Percentiles rank a stretch among this genome's conserved stretches.
Conservation (phyloP, 495 filamentous ascomycete species). For the Lasiosphaeria miniovina region DNA sequence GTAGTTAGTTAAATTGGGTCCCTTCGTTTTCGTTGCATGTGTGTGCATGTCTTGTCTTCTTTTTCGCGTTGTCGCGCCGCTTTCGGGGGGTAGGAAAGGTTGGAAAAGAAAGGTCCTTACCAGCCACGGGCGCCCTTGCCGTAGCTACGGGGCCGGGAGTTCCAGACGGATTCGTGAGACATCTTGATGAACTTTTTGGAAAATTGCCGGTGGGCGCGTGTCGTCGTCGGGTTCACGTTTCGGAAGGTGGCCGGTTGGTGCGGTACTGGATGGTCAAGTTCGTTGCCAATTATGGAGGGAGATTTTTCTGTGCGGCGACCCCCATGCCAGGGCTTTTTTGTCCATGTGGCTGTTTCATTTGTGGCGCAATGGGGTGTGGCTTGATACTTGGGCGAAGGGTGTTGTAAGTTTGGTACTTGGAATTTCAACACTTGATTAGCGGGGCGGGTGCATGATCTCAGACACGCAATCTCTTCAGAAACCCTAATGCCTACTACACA, state of each 20-base stretch:
- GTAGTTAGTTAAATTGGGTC: slow-evolving; percentile 17
- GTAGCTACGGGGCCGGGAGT: slow-evolving; percentile 93
- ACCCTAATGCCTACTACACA: too few species aligned
- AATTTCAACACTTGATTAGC: too few species aligned
- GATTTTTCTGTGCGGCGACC: too few species aligned
- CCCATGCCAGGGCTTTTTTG: too few species aligned
- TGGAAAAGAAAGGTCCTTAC: slow-evolving; percentile 51
- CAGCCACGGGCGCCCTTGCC: slow-evolving; percentile 91
- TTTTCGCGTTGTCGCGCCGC: slow-evolving; percentile 6
- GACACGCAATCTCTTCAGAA: too few species aligned
- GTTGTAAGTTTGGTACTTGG: background rate
- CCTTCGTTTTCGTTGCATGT: slow-evolving; percentile 14
- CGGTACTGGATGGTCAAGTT: slow-evolving; percentile 3
- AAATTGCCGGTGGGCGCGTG: slow-evolving; percentile 4
- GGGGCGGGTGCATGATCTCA: too few species aligned
- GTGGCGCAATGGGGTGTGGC: background rate
- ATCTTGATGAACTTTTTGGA: slow-evolving; percentile 51
- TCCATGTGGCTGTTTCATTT: slow-evolving; percentile 14
- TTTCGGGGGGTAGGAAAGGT: slow-evolving; percentile 4
- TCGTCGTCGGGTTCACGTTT: slow-evolving; percentile 1
- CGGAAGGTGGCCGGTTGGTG: slow-evolving; percentile 1
- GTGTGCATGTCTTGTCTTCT: background rate
- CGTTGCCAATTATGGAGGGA: slow-evolving; percentile 22
- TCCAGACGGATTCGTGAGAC: slow-evolving; percentile 99
- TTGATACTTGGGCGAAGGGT: background rate